Percentiles rank a stretch among this genome's conserved stretches.
Evolutionary conservation across 2,329 filamentous ascomycete species (phyloP).

Genomic region (Scorias spongiosa): DNA sequence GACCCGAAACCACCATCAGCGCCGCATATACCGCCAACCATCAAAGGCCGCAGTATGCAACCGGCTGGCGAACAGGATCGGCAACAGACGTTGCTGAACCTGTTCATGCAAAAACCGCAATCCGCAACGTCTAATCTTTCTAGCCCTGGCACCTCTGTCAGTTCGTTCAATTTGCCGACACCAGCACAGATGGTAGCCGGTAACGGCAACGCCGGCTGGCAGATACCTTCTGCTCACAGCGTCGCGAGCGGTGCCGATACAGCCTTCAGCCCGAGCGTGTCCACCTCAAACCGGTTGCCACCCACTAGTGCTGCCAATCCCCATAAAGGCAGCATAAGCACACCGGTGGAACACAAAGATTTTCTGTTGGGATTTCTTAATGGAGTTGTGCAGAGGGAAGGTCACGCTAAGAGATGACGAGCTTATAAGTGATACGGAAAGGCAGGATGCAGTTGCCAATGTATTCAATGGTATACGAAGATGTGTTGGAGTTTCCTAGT

Average conservation of each 20-base stretch:
- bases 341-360: conserved; percentile 19
- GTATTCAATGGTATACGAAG: too few species aligned
- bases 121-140: not conserved
- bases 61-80: not conserved
- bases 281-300: not conserved
- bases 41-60: not conserved
- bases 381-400: conserved; percentile 20
- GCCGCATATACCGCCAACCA: not conserved
- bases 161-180: not conserved
- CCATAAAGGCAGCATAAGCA: conserved; percentile 8
- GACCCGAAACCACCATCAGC: not conserved
- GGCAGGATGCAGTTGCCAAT: too few species aligned
- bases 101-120: not conserved
- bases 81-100: not conserved
- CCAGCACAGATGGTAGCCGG: not conserved
- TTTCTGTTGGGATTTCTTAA: conserved; percentile 22
- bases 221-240: not conserved
- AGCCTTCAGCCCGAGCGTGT: conserved; percentile 17
- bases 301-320: conserved; percentile 3
- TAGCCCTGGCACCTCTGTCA: conserved; percentile 14
- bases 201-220: not conserved
- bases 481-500: too few species aligned
- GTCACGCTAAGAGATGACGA: not conserved
- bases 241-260: conserved; percentile 4
- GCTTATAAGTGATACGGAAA: too few species aligned